phyloP scores from a whole-genome alignment of 805 yeast species.

The Saturnispora gosingensis region DNA sequence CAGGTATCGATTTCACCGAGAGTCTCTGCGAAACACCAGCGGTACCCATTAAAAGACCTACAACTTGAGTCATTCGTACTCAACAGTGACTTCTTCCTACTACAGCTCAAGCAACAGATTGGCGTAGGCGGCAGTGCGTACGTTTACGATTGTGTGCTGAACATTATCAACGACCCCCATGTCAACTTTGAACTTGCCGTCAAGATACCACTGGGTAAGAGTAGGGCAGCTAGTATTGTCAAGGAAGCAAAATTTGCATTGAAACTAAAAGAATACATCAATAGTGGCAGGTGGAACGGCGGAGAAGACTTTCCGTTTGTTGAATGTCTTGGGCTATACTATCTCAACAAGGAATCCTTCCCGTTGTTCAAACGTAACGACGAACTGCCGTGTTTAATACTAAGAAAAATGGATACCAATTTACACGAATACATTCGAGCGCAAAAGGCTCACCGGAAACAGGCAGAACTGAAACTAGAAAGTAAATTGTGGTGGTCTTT shows the following conservation, averaged over 20 bases:
- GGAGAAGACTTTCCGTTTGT: conserved; percentile 18
- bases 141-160: conserved; percentile 19
- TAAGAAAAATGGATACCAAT: conserved; percentile 23
- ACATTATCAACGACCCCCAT: conserved; percentile 8
- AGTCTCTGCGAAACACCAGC: neutral
- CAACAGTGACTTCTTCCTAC: conserved; percentile 14
- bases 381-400: conserved; percentile 22
- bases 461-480: conserved; percentile 17
- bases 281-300: conserved; percentile 10
- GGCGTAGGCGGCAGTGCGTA: conserved; percentile 27
- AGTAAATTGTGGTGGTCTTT: conserved; percentile 27
- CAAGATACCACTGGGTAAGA: conserved; percentile 23
- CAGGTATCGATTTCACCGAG: neutral
- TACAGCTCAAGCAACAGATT: conserved; percentile 14
- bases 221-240: conserved; percentile 20
- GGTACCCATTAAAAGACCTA: conserved; percentile 14
- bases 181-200: conserved; percentile 17
- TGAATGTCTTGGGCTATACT: conserved; percentile 23
- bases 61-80: conserved; percentile 16
- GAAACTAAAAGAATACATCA: conserved; percentile 15
- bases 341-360: conserved; percentile 19
- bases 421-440: conserved; percentile 19
- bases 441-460: conserved; percentile 1
- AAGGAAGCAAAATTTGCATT: conserved; percentile 21
- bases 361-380: conserved; percentile 19